Percentiles rank a stretch among this genome's conserved stretches.
Conservation (phyloP, 768 basidiomycete genomes). For the Coprinellus aureogranulatus region DNA sequence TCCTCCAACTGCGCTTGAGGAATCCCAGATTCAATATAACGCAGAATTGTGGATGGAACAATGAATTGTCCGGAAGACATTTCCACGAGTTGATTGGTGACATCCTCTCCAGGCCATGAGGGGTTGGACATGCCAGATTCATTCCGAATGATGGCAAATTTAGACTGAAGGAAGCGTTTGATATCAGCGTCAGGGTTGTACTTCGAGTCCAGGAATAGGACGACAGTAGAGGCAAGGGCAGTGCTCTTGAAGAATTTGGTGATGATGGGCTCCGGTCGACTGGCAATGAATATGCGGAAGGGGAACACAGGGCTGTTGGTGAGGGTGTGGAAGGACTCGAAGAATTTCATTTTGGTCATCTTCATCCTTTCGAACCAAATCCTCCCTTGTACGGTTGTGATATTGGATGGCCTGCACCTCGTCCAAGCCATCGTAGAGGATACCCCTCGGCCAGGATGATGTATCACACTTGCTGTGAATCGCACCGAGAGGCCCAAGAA, state of each 20-base stretch:
- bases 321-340: background rate
- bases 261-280: constrained; percentile 1
- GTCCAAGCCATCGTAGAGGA: constrained; percentile 7
- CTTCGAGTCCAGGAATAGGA: background rate
- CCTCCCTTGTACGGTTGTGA: background rate
- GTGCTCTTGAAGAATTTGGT: background rate
- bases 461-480: too few species aligned
- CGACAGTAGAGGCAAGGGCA: background rate
- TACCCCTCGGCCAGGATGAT: background rate
- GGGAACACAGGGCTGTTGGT: background rate
- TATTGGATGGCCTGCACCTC: background rate
- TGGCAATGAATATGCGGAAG: constrained; percentile 2
- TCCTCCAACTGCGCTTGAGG: background rate
- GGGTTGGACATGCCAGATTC: background rate
- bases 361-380: background rate
- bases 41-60: background rate
- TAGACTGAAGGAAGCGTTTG: background rate
- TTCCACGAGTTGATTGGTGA: background rate
- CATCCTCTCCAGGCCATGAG: background rate
- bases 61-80: constrained; percentile 1
- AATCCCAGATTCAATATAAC: background rate
- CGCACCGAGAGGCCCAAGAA: too few species aligned
- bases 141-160: background rate
- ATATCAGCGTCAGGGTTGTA: background rate
- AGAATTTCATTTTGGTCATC: background rate